phyloP scores from a whole-genome alignment of 345 rosid species.

The Pistacia atlantica region DNA sequence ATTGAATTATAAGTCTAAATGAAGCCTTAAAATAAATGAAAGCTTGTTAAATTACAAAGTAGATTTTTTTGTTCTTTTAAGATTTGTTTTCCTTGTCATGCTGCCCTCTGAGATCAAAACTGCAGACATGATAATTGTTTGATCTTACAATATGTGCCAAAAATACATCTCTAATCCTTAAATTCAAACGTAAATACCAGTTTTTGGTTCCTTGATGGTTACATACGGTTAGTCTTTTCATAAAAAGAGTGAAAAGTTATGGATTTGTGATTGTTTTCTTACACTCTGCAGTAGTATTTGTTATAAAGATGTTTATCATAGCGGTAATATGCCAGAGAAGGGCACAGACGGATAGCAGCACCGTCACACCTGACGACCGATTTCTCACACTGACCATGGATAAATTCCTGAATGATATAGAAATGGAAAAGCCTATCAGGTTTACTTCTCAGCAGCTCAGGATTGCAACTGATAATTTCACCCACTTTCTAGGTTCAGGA shows the following conservation, averaged over 20 bases:
- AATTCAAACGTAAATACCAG: too few relatives aligned
- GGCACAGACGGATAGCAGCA: background rate
- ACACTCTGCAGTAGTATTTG: background rate
- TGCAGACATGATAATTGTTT: too few relatives aligned
- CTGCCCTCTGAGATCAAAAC: too few relatives aligned
- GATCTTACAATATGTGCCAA: too few relatives aligned
- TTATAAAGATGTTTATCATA: background rate
- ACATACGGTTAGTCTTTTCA: background rate
- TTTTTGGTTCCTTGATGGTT: too few relatives aligned
- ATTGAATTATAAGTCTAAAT: too few relatives aligned
- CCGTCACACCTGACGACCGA: background rate
- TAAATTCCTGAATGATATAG: slow-evolving; percentile 13
- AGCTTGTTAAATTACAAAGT: too few relatives aligned
- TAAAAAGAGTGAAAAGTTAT: background rate
- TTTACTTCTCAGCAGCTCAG: slow-evolving; percentile 16
- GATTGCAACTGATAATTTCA: slow-evolving; percentile 15
- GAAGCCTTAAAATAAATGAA: too few relatives aligned
- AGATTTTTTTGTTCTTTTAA: too few relatives aligned
- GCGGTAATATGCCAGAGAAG: background rate
- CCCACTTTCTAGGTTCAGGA: slow-evolving; percentile 11
- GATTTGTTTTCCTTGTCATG: too few relatives aligned
- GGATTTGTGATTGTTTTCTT: background rate
- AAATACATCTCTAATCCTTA: too few relatives aligned
- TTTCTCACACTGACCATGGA: slow-evolving; percentile 6
- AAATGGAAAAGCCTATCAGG: slow-evolving; percentile 15